Base-by-base conservation (phyloP, 257 asterid species). In the Ocimum tenuiflorum region DNA sequence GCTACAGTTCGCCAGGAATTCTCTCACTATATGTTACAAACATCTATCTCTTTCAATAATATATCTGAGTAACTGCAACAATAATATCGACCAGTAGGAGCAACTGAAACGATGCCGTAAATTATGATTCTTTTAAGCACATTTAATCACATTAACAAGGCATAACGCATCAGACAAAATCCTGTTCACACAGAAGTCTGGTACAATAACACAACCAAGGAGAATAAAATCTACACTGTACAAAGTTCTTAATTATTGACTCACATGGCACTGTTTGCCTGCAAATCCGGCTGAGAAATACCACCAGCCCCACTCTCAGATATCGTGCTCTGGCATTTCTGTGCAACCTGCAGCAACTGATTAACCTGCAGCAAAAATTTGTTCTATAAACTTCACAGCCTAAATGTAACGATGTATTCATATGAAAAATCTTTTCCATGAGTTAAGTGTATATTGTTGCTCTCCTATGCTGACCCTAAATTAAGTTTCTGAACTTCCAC, bases 331-430 rank as follows among this genome's bases (percentile, higher is more conserved):
- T 87, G 97, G 76, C 99, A 92, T 80, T 85, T 89, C 76, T 87
- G 95, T 18, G 97, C 99, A 67, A 84, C 94, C 79, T 89, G 97
- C 19, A 92, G 83, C 54, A 92, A 75, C 70, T 89, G 96, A 77
- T 86, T 86, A 51, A 92, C 99, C 99, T 92, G 86, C 81, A 73
- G 65, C 4, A 68, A 14, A 66, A 42, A 27, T 61, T 19, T 6
- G 27, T 48, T 38, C 67, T 22, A 17, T 73, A 65, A 67, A 43
- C n/a, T 14, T 19, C 59, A 42, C 0, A 23, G 43, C 23, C 54
- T 9, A 29, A 43, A 66, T 12, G 27, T 39, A 39, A 49, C 62
- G 22, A 17, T 58, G 29, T 8, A 46, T 7, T 27, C 6, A 6
- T 19, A 38, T 18, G n/a, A 57, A 70, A n/a, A 7, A 6, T 62